Conservation (phyloP, 164 flowering plant species). For the Berberis thunbergii region DNA sequence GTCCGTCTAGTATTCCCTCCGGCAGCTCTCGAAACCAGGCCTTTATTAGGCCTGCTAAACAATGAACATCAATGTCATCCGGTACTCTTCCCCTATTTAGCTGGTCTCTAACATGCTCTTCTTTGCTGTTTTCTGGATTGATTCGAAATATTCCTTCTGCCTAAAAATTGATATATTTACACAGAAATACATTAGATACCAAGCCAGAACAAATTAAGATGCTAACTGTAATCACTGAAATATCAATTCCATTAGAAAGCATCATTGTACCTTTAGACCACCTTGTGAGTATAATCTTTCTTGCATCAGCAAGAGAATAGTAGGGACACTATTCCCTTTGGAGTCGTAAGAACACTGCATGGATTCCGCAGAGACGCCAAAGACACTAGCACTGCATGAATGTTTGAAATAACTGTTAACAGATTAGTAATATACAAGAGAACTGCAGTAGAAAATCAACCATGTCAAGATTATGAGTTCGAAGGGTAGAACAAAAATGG, state of each 20-base stretch:
- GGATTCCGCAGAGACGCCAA: conserved; percentile 91
- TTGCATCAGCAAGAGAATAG: conserved; percentile 85
- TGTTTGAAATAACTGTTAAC: not conserved
- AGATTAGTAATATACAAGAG: not conserved
- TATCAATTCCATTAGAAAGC: not conserved
- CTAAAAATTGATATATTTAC: conserved; percentile 21
- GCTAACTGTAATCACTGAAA: not conserved
- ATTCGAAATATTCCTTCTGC: conserved; percentile 96
- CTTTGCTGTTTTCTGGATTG: conserved; percentile 90
- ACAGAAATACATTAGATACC: not conserved
- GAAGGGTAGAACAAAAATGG: not conserved
- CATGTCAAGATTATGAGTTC: too few relatives aligned
- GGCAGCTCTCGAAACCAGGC: conserved; percentile 97
- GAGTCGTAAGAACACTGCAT: conserved; percentile 88
- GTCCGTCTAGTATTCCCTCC: conserved; percentile 80
- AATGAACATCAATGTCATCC: conserved; percentile 84
- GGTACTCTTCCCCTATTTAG: conserved; percentile 86
- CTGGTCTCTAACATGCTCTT: conserved; percentile 81
- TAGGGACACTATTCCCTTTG: conserved; percentile 85
- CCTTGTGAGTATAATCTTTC: conserved; percentile 74
- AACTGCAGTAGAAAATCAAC: not conserved
- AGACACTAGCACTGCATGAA: conserved; percentile 68
- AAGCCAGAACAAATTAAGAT: not conserved
- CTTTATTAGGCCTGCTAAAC: conserved; percentile 79
- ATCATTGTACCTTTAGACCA: conserved; percentile 63